Evolutionary conservation across 2,329 filamentous ascomycete genomes (phyloP), one percentile per base, ranked within the genome.

Genomic region (Orbilia blumenaviensis): DNA sequence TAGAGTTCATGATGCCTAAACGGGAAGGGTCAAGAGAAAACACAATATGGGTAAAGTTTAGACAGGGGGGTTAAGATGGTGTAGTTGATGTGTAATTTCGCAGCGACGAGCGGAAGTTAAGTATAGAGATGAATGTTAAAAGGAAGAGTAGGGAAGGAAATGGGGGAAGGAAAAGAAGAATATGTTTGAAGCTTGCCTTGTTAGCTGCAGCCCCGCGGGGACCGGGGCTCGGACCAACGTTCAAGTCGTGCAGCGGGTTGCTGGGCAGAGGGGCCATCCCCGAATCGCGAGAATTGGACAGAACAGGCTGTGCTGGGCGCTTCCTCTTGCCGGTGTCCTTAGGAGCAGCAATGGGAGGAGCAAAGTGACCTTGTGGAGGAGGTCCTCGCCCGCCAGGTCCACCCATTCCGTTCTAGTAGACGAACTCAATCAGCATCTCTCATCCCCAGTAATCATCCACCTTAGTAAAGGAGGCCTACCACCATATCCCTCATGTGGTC

Each of bases 321-420:
- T 75, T 75, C 16, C 93, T 90, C 84, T 97, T 97, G 83, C 97
- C 98, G 83, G 86, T 92, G 78, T 97, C 93, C 81, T 97, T 96
- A 80, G 88, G 92, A 2, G 92, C 92, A 79, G 93, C 95, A 18
- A 88, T 85, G 14, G 89, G 88, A 34, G 92, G 92, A 2, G 95
- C 93, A 82, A 99, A 99, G 82, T 96, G 97, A 36, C 95, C 95
- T 38, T 99, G 89, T 1, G 94, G 94, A 41, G 95, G 95, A 87
- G 98, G 71, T 2, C 62, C 69, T 58, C 71, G 34, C 32, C 50
- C 52, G 16, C 42, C 56, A 87, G 98, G 56, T 1, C 54, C 71
- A 14, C 41, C 46, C 36, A 75, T 68, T 18, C 71, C 71, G 23
- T 75, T 75, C 63, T 75, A 18, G 16, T 2, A 7, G 21, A 14